Conservation (phyloP, 495 filamentous ascomycete genomes). For the Platismatia glauca region DNA sequence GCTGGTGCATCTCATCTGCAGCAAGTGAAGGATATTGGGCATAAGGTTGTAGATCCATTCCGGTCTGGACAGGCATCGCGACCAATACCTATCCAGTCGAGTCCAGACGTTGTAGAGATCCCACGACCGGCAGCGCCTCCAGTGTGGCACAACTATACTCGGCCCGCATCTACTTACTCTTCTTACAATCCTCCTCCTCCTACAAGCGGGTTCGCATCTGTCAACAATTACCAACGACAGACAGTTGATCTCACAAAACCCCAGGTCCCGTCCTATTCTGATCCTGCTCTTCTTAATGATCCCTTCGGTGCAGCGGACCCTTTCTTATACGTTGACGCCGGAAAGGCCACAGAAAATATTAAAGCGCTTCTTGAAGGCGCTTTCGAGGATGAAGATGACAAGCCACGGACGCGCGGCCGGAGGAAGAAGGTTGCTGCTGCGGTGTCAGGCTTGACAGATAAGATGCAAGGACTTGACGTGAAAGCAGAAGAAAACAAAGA, state of each 20-base stretch:
- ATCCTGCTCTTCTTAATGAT: slow-evolving; percentile 24
- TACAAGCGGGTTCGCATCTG: slow-evolving; percentile 21
- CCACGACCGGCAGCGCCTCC: slow-evolving; percentile 35
- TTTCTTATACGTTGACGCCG: slow-evolving; percentile 63
- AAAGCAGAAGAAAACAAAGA: slow-evolving; percentile 22
- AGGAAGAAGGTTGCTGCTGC: slow-evolving; percentile 42
- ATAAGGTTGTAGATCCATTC: slow-evolving; percentile 33
- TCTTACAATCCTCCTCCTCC: slow-evolving; percentile 22
- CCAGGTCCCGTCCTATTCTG: slow-evolving; percentile 26
- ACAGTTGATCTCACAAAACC: slow-evolving; percentile 39
- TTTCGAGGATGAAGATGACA: slow-evolving; percentile 73
- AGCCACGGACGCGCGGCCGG: slow-evolving; percentile 42
- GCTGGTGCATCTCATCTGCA: slow-evolving; percentile 22
- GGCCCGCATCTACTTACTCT: slow-evolving; percentile 35
- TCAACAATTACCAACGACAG: slow-evolving; percentile 33
- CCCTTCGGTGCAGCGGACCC: slow-evolving; percentile 44
- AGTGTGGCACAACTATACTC: slow-evolving; percentile 32
- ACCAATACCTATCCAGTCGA: slow-evolving; percentile 13
- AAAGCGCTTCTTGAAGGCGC: slow-evolving; percentile 82
- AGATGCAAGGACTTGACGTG: slow-evolving; percentile 52
- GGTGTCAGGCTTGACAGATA: slow-evolving; percentile 46
- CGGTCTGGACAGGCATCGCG: slow-evolving; percentile 32
- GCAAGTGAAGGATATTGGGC: slow-evolving; percentile 7
- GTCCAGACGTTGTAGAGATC: slow-evolving; percentile 36
- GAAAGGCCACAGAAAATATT: slow-evolving; percentile 72